Conservation (phyloP, 140 eudicot genomes). For the Ambrosia hybrid region DNA sequence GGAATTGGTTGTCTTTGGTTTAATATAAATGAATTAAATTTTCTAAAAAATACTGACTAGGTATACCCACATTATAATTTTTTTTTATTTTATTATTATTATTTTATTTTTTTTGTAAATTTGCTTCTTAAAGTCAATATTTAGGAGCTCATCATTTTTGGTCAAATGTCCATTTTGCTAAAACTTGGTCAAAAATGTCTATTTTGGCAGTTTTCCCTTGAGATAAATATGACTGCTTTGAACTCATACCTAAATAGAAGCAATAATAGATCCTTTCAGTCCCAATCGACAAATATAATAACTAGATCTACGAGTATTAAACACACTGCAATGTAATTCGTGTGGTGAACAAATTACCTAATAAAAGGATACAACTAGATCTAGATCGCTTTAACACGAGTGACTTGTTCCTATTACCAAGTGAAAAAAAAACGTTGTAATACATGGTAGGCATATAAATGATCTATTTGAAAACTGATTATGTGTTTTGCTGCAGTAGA, state of each 20-base stretch:
- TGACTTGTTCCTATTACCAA: neutral
- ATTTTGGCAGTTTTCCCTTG: neutral
- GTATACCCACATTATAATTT: neutral
- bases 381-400: neutral
- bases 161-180: neutral
- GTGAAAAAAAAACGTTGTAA: too few relatives aligned
- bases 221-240: neutral
- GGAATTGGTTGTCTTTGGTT: too few relatives aligned
- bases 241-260: neutral
- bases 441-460: neutral
- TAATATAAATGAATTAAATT: too few relatives aligned
- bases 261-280: constrained; percentile 1
- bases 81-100: too few relatives aligned
- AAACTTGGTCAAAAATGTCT: neutral
- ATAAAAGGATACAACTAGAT: constrained; percentile 8
- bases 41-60: neutral
- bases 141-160: too few relatives aligned
- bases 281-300: neutral
- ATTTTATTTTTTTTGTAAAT: too few relatives aligned
- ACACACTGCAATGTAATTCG: neutral
- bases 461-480: too few relatives aligned
- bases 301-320: neutral
- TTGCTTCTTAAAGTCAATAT: too few relatives aligned
- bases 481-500: too few relatives aligned
- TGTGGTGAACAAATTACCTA: neutral